Conservation (phyloP, 768 basidiomycete genomes). For the Megacollybia marginata region DNA sequence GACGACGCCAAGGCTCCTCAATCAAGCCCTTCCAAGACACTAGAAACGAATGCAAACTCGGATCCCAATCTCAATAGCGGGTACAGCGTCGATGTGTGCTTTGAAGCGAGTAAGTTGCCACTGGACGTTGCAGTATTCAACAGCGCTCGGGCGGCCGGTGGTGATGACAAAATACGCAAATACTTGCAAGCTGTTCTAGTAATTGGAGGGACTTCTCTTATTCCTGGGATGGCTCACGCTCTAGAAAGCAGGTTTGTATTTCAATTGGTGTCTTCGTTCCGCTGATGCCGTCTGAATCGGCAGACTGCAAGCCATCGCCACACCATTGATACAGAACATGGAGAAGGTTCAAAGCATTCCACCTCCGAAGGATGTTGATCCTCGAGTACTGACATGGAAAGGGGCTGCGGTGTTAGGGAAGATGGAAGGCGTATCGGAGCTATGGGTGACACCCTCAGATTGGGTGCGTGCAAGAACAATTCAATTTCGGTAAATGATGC, state of each 20-base stretch:
- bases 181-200: conserved; percentile 84
- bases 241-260: conserved; percentile 72
- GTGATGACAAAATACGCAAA: conserved; percentile 82
- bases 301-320: conserved; percentile 78
- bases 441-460: conserved; percentile 84
- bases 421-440: conserved; percentile 83
- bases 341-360: conserved; percentile 88
- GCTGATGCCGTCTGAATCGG: conserved; percentile 1
- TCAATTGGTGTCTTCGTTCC: not conserved
- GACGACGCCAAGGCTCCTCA: conserved; percentile 18
- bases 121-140: conserved; percentile 92
- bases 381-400: conserved; percentile 88
- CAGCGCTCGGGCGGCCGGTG: conserved; percentile 75
- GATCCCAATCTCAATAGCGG: too few relatives aligned
- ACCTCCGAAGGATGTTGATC: conserved; percentile 92
- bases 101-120: conserved; percentile 85
- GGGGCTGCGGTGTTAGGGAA: conserved; percentile 87
- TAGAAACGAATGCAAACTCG: too few relatives aligned
- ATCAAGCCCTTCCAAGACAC: too few relatives aligned
- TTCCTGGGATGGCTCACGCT: conserved; percentile 80
- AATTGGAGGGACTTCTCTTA: conserved; percentile 75
- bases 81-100: conserved; percentile 61
- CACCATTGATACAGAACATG: conserved; percentile 75
- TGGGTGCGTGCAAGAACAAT: conserved; percentile 52
- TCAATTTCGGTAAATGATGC: not conserved